phyloP scores from a whole-genome alignment of 495 filamentous ascomycete genomes.

The Pseudevernia furfuracea region DNA sequence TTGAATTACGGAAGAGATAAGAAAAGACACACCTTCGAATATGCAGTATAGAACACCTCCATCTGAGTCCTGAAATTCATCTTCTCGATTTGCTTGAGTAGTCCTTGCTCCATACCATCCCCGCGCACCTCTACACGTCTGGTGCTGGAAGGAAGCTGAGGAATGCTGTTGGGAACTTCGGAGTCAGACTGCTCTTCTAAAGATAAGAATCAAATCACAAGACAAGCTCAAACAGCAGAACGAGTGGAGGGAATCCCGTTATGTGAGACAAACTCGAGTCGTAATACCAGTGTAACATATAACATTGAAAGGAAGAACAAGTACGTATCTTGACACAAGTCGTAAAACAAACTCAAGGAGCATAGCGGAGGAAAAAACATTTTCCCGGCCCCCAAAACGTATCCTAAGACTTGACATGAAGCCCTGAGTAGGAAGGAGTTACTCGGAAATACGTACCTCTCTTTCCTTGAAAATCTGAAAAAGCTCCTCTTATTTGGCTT shows the following conservation, averaged over 20 bases:
- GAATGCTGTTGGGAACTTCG: background rate
- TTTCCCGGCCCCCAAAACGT: background rate
- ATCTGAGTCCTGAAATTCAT: constrained; percentile 38
- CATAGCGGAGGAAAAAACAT: background rate
- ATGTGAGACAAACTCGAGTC: background rate
- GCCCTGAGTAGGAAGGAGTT: background rate
- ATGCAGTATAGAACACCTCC: constrained; percentile 39
- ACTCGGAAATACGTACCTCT: constrained; percentile 11
- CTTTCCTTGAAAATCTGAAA: constrained; percentile 32
- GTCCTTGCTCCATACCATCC: constrained; percentile 35
- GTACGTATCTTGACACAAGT: no score
- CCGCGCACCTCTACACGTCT: constrained; percentile 25
- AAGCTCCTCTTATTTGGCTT: constrained; percentile 24
- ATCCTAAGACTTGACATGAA: no score
- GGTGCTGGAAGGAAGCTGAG: constrained; percentile 17
- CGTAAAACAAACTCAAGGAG: no score
- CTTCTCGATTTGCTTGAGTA: constrained; percentile 34
- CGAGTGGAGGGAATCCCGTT: background rate
- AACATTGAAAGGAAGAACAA: background rate
- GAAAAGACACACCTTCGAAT: constrained; percentile 41
- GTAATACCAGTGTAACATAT: background rate
- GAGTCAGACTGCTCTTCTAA: background rate
- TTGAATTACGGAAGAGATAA: constrained; percentile 11
- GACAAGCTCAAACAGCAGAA: background rate
- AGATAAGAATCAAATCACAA: background rate